These are phyloP conservation scores for Acacia melanoxylon DNA, from an alignment of 306 rosid species.

Conservation along the genomic window DNA sequence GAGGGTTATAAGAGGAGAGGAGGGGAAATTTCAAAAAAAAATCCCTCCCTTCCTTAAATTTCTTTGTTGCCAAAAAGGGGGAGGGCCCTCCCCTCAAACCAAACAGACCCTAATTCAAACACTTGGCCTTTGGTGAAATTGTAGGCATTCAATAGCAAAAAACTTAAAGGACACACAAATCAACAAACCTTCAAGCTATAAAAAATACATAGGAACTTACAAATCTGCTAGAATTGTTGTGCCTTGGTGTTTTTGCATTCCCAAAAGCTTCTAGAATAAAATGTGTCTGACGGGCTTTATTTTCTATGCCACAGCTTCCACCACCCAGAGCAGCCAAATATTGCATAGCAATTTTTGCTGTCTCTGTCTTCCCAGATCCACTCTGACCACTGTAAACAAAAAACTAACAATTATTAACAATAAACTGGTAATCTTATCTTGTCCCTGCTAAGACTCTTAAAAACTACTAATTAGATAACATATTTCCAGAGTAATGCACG, in stretches of 20 bases:
- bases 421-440: background rate
- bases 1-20: no score
- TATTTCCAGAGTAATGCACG: background rate
- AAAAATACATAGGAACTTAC: slow-evolving; percentile 52
- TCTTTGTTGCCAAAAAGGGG: no score
- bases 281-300: slow-evolving; percentile 58
- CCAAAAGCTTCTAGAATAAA: slow-evolving; percentile 87
- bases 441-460: background rate
- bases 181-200: slow-evolving; percentile 19
- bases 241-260: slow-evolving; percentile 75
- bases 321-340: slow-evolving; percentile 71
- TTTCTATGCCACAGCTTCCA: slow-evolving; percentile 47
- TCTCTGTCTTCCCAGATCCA: slow-evolving; percentile 96
- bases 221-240: slow-evolving; percentile 85
- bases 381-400: slow-evolving; percentile 81
- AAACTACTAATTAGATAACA: slow-evolving; percentile 19
- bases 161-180: background rate
- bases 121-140: slow-evolving; percentile 18
- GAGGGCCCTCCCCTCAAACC: no score
- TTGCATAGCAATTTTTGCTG: slow-evolving; percentile 77
- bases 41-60: no score
- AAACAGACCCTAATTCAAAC: slow-evolving; percentile 16
- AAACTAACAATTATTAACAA: slow-evolving; percentile 21
- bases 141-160: slow-evolving; percentile 9
- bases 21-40: no score